A percentile compares a stretch with the other conserved stretches of the same genome.
Conservation (phyloP, 345 rosid genomes). For the Lepidium africanum region DNA sequence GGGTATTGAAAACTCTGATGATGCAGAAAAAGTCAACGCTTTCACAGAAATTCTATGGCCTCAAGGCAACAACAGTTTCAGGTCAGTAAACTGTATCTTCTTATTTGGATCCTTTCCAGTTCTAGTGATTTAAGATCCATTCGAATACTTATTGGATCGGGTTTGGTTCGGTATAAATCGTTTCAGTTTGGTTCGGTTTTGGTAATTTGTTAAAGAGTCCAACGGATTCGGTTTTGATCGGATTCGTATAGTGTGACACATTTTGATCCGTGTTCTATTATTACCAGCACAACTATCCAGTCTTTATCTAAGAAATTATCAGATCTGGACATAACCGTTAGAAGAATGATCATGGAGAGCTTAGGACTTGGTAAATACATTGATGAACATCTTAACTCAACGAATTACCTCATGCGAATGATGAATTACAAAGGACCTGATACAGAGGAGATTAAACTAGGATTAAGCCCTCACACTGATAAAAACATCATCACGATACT, state of each 20-base stretch:
- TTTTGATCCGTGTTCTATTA: too few species aligned
- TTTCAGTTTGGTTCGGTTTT: too few species aligned
- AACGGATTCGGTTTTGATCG: too few species aligned
- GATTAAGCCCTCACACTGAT: slow-evolving; percentile 37
- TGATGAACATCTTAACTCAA: slow-evolving; percentile 23
- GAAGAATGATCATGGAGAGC: slow-evolving; percentile 42
- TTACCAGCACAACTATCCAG: not conserved
- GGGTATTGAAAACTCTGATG: slow-evolving; percentile 47
- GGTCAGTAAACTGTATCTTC: not conserved
- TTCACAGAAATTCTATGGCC: not conserved
- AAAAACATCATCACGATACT: slow-evolving; percentile 38
- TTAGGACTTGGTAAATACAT: slow-evolving; percentile 24
- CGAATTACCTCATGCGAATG: slow-evolving; percentile 30
- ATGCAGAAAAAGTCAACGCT: not conserved
- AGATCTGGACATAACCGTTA: slow-evolving; percentile 31
- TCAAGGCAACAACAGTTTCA: slow-evolving; percentile 6
- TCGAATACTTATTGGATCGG: too few species aligned
- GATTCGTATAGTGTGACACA: too few species aligned
- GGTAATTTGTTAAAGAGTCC: too few species aligned
- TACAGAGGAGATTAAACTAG: slow-evolving; percentile 19
- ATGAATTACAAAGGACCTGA: slow-evolving; percentile 27
- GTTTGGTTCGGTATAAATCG: too few species aligned
- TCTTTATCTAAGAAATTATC: not conserved
- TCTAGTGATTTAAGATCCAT: too few species aligned
- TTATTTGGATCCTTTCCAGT: too few species aligned